These are phyloP conservation scores for Magnaporthiopsis rhizophila DNA, from an alignment of 2,329 filamentous ascomycete species.

Conservation along the genomic window DNA sequence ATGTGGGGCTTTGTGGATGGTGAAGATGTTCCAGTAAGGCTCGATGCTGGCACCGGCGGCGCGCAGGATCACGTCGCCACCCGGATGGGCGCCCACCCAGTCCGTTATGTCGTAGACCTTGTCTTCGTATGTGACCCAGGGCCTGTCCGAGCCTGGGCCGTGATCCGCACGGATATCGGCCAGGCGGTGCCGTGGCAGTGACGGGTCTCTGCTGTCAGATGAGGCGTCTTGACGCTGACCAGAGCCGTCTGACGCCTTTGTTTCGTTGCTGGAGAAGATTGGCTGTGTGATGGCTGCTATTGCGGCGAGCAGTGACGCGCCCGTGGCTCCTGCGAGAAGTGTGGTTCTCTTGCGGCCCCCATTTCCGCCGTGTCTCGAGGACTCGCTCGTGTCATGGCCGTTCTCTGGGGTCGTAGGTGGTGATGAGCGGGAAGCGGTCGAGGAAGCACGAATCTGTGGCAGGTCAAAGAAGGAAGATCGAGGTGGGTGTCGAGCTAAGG, in stretches of 20 bases:
- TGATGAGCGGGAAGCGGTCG: background rate
- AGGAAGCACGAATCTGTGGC: background rate
- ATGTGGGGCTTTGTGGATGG: slow-evolving; percentile 58
- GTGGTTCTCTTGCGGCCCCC: background rate
- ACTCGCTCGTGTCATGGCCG: background rate
- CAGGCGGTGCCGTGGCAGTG: slow-evolving; percentile 15
- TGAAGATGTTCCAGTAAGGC: slow-evolving; percentile 63
- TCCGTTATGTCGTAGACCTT: slow-evolving; percentile 66
- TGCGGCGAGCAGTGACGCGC: background rate
- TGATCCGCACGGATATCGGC: slow-evolving; percentile 15
- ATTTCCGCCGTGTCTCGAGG: background rate
- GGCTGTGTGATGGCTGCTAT: background rate
- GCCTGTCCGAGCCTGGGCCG: slow-evolving; percentile 19
- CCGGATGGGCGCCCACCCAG: slow-evolving; percentile 58
- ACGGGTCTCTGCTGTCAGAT: slow-evolving; percentile 15
- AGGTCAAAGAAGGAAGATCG: background rate
- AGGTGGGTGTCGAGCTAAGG: background rate
- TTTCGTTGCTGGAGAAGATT: background rate
- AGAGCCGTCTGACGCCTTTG: background rate
- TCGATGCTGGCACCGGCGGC: slow-evolving; percentile 59
- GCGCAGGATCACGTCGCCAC: slow-evolving; percentile 59
- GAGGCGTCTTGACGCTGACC: background rate
- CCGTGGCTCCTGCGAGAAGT: slow-evolving; percentile 3
- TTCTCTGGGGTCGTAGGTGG: background rate
- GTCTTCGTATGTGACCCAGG: slow-evolving; percentile 57